These are phyloP conservation scores for Kodamaea laetipori DNA, from an alignment of 805 yeast species.

Conservation along the genomic window DNA sequence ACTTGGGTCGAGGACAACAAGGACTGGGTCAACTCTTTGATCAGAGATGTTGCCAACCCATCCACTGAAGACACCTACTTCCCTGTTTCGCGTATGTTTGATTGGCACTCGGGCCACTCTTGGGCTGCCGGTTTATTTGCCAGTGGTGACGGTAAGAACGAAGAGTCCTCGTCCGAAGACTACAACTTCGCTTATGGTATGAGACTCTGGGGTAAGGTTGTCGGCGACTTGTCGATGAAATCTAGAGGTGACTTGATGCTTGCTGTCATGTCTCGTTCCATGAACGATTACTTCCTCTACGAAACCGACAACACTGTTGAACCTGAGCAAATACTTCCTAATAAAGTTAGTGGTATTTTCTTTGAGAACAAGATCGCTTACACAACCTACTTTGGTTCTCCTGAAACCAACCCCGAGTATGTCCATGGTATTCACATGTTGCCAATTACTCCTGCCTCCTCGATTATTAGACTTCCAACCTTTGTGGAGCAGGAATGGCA, in stretches of 20 bases:
- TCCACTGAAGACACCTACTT: conserved; percentile 20
- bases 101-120: conserved; percentile 29
- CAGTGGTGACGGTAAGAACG: conserved; percentile 25
- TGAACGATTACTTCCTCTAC: conserved; percentile 25
- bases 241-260: conserved; percentile 30
- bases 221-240: conserved; percentile 25
- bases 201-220: conserved; percentile 28
- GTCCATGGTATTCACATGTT: conserved; percentile 31
- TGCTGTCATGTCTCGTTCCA: conserved; percentile 22
- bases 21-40: conserved; percentile 26
- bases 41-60: conserved; percentile 30
- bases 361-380: conserved; percentile 28
- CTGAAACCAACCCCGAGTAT: conserved; percentile 21
- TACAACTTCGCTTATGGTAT: conserved; percentile 29
- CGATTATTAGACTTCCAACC: conserved; percentile 20
- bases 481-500: conserved; percentile 28
- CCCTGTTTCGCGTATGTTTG: conserved; percentile 29
- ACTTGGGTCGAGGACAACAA: conserved; percentile 48
- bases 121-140: conserved; percentile 28
- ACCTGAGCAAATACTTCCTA: conserved; percentile 18
- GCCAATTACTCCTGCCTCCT: conserved; percentile 29
- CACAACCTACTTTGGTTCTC: conserved; percentile 26
- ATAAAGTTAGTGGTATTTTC: conserved; percentile 27
- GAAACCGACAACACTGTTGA: conserved; percentile 21
- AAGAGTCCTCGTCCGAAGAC: conserved; percentile 27